These are phyloP conservation scores for Hebeloma cylindrosporum DNA, from an alignment of 768 basidiomycete genomes.

Conservation along the genomic window DNA sequence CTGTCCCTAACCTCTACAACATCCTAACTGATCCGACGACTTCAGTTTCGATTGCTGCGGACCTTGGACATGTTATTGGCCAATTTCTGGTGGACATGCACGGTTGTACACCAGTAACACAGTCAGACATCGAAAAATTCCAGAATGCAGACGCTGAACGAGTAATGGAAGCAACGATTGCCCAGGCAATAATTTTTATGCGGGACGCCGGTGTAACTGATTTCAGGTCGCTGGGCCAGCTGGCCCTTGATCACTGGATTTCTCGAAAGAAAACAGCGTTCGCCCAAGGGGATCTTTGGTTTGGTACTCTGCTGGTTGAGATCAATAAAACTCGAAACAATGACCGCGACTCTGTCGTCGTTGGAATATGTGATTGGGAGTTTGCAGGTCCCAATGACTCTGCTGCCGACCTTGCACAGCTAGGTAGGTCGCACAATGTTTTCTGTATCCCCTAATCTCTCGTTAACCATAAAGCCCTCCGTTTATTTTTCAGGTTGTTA, in stretches of 20 bases:
- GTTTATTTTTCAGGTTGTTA: constrained; percentile 7
- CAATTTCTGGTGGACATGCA: constrained; percentile 13
- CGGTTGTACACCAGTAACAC: neutral
- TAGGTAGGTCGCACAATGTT: constrained; percentile 5
- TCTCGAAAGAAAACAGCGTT: constrained; percentile 8
- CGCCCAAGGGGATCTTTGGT: constrained; percentile 13
- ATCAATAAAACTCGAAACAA: neutral
- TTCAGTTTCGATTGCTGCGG: neutral
- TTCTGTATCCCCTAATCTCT: neutral
- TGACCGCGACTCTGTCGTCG: neutral
- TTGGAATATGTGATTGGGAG: constrained; percentile 16
- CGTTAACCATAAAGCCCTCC: neutral
- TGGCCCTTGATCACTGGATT: constrained; percentile 8
- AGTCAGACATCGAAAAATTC: neutral
- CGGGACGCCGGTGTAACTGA: constrained; percentile 6
- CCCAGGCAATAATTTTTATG: constrained; percentile 3
- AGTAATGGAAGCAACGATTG: constrained; percentile 8
- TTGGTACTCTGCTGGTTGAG: constrained; percentile 12
- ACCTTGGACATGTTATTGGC: constrained; percentile 2
- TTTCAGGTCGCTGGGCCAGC: constrained; percentile 1
- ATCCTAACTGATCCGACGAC: constrained; percentile 2
- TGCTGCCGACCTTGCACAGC: constrained; percentile 16
- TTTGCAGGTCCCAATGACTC: constrained; percentile 18
- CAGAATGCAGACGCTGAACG: constrained; percentile 6
- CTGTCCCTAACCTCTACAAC: constrained; percentile 5